A percentile compares a stretch with the other conserved stretches of the same genome.
phyloP scores from a whole-genome alignment of 1,284 basidiomycete species.

The Moesziomyces globuligerus region DNA sequence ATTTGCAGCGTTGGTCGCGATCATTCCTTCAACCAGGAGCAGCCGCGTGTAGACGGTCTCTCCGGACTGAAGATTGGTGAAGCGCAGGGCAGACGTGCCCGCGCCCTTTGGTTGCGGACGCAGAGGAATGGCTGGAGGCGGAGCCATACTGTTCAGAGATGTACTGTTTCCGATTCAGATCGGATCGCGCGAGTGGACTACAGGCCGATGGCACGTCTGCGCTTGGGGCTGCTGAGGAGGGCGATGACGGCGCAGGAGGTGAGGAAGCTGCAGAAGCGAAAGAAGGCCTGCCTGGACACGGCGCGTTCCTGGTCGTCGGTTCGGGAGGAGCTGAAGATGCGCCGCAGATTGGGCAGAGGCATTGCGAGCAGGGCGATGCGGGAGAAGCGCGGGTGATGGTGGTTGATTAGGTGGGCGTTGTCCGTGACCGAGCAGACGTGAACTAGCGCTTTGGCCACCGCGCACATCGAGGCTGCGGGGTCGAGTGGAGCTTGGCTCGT shows the following conservation, averaged over 20 bases:
- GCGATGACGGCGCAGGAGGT: constrained; percentile 60
- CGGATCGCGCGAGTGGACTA: background rate
- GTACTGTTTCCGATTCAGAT: background rate
- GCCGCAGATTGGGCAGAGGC: constrained; percentile 56
- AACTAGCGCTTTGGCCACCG: no score
- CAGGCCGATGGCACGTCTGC: constrained; percentile 46
- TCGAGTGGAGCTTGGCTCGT: no score
- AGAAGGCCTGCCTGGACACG: constrained; percentile 60
- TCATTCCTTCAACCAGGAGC: constrained; percentile 31
- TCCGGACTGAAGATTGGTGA: constrained; percentile 23
- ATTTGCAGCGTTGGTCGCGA: constrained; percentile 1
- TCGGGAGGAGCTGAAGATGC: constrained; percentile 60
- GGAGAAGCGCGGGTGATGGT: no score
- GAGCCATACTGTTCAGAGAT: background rate
- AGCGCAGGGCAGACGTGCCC: constrained; percentile 2
- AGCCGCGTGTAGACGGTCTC: constrained; percentile 39
- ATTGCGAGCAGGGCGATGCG: constrained; percentile 27
- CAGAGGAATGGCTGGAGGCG: constrained; percentile 5
- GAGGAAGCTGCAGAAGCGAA: constrained; percentile 60
- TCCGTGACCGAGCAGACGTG: no score
- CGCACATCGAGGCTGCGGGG: no score
- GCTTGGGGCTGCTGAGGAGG: constrained; percentile 54
- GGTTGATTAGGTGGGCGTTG: no score
- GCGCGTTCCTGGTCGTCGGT: constrained; percentile 58
- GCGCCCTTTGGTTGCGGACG: background rate